These are phyloP conservation scores for Aureobasidium sp. DNA, from an alignment of 2,329 filamentous ascomycete species.

Conservation along the genomic window DNA sequence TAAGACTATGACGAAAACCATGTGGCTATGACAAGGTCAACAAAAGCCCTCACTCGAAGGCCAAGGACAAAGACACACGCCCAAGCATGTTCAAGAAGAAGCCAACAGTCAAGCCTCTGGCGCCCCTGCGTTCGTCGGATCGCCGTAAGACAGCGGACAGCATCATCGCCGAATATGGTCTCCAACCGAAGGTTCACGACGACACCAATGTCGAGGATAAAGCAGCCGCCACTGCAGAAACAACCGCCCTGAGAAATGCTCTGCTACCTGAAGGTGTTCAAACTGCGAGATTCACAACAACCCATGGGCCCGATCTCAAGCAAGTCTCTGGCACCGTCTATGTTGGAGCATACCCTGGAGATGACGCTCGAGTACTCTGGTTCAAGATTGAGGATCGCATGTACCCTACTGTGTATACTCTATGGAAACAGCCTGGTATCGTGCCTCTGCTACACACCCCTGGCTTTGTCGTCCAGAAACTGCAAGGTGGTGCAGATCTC, in stretches of 20 bases:
- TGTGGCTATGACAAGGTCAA: neutral
- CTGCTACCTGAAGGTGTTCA: constrained; percentile 57
- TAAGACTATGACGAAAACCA: constrained; percentile 6
- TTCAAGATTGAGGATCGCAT: constrained; percentile 53
- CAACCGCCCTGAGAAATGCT: constrained; percentile 49
- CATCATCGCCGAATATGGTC: constrained; percentile 56
- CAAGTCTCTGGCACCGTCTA: constrained; percentile 58
- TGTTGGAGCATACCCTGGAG: constrained; percentile 50
- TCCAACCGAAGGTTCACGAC: constrained; percentile 38
- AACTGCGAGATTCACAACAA: constrained; percentile 59
- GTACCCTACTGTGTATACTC: constrained; percentile 55
- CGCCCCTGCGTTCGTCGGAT: constrained; percentile 60
- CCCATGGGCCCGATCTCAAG: constrained; percentile 53
- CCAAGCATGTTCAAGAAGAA: constrained; percentile 33
- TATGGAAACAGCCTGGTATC: constrained; percentile 57
- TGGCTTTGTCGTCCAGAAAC: constrained; percentile 53
- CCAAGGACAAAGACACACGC: neutral
- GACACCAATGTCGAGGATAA: constrained; percentile 37
- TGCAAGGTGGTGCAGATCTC: constrained; percentile 58
- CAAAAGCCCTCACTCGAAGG: neutral
- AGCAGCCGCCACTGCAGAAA: constrained; percentile 36
- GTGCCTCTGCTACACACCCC: constrained; percentile 59
- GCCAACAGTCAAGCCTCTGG: constrained; percentile 52
- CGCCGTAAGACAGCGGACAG: constrained; percentile 59
- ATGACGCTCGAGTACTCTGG: constrained; percentile 57